Conservation (phyloP, 75 land plant genomes). For the Cryptomeria japonica region DNA sequence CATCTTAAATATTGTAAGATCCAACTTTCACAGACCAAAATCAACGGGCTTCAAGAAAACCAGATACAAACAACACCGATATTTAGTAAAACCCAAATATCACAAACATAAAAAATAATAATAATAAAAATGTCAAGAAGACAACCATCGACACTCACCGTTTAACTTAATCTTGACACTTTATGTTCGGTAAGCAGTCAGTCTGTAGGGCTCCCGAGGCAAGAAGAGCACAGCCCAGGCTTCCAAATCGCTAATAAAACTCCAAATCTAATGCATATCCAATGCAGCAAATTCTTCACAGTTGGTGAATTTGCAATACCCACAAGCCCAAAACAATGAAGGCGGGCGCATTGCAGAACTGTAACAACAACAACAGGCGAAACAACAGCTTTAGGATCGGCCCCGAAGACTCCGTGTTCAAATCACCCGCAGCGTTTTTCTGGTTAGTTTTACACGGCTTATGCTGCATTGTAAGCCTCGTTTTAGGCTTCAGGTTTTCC, state of each 20-base stretch:
- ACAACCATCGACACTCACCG: not conserved
- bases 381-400: constrained; percentile 8
- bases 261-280: not conserved
- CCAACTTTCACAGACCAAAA: no score
- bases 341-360: constrained; percentile 8
- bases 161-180: not conserved
- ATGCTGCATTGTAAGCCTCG: constrained; percentile 65
- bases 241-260: not conserved
- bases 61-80: no score
- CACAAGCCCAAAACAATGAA: constrained; percentile 4
- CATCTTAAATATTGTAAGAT: no score
- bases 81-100: no score
- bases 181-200: not conserved
- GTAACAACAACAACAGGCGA: constrained; percentile 9
- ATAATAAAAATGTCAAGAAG: not conserved
- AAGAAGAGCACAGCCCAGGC: not conserved
- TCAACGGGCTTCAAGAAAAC: no score
- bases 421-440: constrained; percentile 48
- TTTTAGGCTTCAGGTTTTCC: constrained; percentile 76
- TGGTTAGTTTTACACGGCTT: constrained; percentile 60
- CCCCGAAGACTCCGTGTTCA: constrained; percentile 5
- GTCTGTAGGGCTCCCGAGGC: not conserved
- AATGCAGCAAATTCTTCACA: not conserved
- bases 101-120: no score
- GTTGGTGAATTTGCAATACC: not conserved